Base-by-base conservation (phyloP, 257 asterid species). In the Rehmannia glutinosa region DNA sequence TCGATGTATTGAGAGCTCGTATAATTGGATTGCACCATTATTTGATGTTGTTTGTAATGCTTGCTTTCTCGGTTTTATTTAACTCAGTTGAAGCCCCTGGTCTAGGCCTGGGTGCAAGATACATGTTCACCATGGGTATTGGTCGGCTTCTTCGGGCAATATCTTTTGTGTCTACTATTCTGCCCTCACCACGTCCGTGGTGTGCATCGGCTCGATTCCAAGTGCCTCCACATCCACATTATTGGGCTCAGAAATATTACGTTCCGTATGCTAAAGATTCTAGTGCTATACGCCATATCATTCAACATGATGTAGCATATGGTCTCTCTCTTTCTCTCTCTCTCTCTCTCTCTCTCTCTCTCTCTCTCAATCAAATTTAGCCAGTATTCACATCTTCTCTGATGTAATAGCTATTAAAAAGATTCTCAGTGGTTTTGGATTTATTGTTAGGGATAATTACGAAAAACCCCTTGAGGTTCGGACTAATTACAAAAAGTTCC, bases 181-280 rank as follows among this genome's bases (percentile, higher is more conserved):
- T 94, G 61, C 99, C 99, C 72, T 94, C 99, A 47, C 86, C 99
- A 42, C 89, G 99, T 19, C 99, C 99, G 20, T 94, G 99, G 99
- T 94, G 99, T 55, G 99, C 97, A 21, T 73, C 90, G 3, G 70
- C 92, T 70, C 89, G 99, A 66, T 94, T 85, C 62, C 86, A 73
- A 60, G 92, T 87, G 61, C 96, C 97, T 36, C 23, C 81, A 10
- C 79, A 85, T 62, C 96, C 99, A 9, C 97, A 94, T 78, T 89
- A 5, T 6, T 94, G 97, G 97, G 95, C 82, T 74, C 93, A 87
- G 81, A 94, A 91, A 59, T 94, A 91, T 80, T 94, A 91, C 17
- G 74, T 78, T 49, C 99, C 99, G 3, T 94, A 88, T 55, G 83
- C 98, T 60, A 83, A 79, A 47, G 97, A 94, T 74, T 47, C 96